Conservation (phyloP, 140 eudicot genomes). For the Senecio squalidus region DNA sequence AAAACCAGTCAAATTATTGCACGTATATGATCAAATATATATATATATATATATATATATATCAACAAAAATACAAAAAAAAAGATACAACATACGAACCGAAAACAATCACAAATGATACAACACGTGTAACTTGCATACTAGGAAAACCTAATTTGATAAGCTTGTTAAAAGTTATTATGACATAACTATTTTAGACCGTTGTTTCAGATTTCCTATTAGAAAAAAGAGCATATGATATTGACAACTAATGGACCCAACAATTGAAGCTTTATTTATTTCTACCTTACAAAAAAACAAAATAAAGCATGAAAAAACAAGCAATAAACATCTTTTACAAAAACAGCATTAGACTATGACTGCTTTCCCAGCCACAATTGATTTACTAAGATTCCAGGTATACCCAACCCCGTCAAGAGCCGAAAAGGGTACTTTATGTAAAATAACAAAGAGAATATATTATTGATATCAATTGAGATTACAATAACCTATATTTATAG, state of each 20-base stretch:
- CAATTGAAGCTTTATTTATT: slow-evolving; percentile 28
- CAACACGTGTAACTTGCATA: slow-evolving; percentile 20
- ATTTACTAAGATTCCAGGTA: slow-evolving; percentile 21
- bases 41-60: background rate
- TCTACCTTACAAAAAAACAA: slow-evolving; percentile 15
- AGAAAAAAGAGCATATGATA: slow-evolving; percentile 19
- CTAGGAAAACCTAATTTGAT: slow-evolving; percentile 11
- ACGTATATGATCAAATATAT: background rate
- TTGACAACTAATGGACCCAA: slow-evolving; percentile 27
- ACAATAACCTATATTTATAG: too few species aligned
- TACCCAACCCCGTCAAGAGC: slow-evolving; percentile 14
- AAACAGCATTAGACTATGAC: slow-evolving; percentile 16
- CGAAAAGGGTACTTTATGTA: too few species aligned
- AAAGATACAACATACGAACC: too few species aligned
- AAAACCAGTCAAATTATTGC: background rate
- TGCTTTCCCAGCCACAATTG: slow-evolving; percentile 14
- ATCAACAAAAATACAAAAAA: background rate
- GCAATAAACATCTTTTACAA: too few species aligned
- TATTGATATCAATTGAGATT: too few species aligned
- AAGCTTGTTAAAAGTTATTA: slow-evolving; percentile 4
- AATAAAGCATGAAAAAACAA: background rate
- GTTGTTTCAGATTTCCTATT: slow-evolving; percentile 28
- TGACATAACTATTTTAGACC: background rate
- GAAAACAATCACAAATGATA: background rate
- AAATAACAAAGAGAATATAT: too few species aligned